Evolutionary conservation across 2,329 filamentous ascomycete species (phyloP), one percentile per base, ranked within the genome.

Genomic region (Calycina marina): DNA sequence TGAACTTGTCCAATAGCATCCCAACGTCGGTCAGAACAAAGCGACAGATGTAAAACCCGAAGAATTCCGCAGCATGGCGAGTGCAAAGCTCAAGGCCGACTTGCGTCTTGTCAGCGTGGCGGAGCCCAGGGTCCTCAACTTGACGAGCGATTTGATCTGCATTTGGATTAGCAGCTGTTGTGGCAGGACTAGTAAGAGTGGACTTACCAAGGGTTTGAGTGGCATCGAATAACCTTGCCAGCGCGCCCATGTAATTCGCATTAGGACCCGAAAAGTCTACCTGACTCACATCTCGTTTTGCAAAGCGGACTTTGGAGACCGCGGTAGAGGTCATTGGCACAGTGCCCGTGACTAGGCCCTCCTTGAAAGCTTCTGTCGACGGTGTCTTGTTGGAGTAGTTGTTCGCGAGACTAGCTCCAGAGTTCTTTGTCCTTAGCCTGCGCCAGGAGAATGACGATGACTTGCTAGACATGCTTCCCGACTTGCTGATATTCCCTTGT

Each of bases 51-150:
- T 90, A 96, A 56, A 98, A 94, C 11, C 79, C 86, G 54, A 98
- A 98, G 57, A 98, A 98, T 57, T 98, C 90, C 18, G 88, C 83
- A 5, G 88, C 90, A 55, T 94, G 88, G 25, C 88, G 73, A 20
- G 85, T 85, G 53, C 84, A 90, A 25, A 98, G 69, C 58, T 98
- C 90, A 18, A 98, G 70, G 6, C 90, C 90, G 32, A 98, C 86
- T 52, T 94, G 86, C 6, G 90, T 96, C 49, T 84, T 85, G 46
- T 86, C 88, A 12, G 84, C 85, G 56, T 90, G 83, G 45, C 82
- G 81, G 34, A 96, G 69, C 6, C 88, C 88, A 4, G 88, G 88
- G 51, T 96, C 88, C 53, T 94, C 88, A 28, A 94, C 85, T 62
- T 94, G 88, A 43, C 88, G 80, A 32, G 86, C 84, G 55, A 96